Base-by-base conservation (phyloP, 2,329 filamentous ascomycete genomes). In the Talaromyces sp. region DNA sequence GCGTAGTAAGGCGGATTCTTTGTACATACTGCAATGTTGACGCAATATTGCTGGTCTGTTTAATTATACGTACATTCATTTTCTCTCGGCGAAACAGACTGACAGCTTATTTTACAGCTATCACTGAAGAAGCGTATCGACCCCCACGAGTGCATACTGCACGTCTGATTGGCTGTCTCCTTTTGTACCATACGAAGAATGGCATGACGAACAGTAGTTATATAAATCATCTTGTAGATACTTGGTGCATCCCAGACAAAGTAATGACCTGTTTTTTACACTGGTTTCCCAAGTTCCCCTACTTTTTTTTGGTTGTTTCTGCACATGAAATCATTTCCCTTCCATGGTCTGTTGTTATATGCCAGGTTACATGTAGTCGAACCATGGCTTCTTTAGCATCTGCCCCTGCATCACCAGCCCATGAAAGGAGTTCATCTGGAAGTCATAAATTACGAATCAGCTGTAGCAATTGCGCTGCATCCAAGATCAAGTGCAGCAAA, bases 401-500 rank as follows among this genome's bases (percentile, higher is more conserved):
- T 39, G 12, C 31, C 16, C 52, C 33, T 33, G 12, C 18, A 21
- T 33, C 52, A 31, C 31, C 31, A 56, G 52, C 52, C 39, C 52
- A 33, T 39, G 23, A 18, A 56, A 37, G 52, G 11, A 31, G 16
- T 25, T 12, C 23, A 33, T 33, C 23, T 23, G 52, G 14, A 37
- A 33, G 52, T 39, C 52, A 25, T 33, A 60, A 50, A 18, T 42
- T 60, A 18, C 37, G 42, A 33, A 42, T 48, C 28, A 60, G 58
- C 23, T 60, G 58, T 31, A 60, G 46, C 42, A 31, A 33, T 60
- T 60, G 58, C 42, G 58, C 58, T 23, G 37, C 18, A n/a, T 46
- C 58, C 39, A 60, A 60, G 42, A 31, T 60, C 40, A 60, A 50
- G 33, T 60, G 58, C 58, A 50, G 42, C 58, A 60, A 50, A 37